phyloP scores from a whole-genome alignment of 805 yeast species.

The Jamesozyma rosinii region DNA sequence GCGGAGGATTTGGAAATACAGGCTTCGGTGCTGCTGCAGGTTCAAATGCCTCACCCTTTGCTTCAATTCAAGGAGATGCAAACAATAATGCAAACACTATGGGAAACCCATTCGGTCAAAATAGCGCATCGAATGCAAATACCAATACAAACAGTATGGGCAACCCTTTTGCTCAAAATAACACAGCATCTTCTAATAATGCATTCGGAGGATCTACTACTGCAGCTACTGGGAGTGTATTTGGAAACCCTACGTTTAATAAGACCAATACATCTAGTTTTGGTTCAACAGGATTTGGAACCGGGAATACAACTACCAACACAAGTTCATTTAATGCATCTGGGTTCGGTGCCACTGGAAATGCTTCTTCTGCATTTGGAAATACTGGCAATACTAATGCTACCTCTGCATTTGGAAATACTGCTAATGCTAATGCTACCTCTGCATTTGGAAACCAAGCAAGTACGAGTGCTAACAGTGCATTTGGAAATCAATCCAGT shows the following conservation, averaged over 20 bases:
- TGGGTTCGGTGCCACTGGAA: constrained; percentile 14
- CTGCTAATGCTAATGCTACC: neutral
- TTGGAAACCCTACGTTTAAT: constrained; percentile 15
- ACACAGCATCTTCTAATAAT: neutral
- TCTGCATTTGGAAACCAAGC: constrained; percentile 1
- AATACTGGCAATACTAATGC: neutral
- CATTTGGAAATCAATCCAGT: constrained; percentile 1
- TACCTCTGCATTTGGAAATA: constrained; percentile 1
- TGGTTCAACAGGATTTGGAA: neutral
- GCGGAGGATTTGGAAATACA: constrained; percentile 11
- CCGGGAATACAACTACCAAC: neutral
- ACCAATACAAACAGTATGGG: neutral
- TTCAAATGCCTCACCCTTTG: neutral
- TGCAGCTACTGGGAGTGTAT: constrained; percentile 2
- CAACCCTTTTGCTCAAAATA: neutral
- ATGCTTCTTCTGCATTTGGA: constrained; percentile 8
- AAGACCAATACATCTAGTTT: too few species aligned
- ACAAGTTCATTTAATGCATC: neutral
- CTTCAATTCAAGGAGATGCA: neutral
- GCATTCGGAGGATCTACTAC: neutral
- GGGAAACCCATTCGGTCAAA: neutral
- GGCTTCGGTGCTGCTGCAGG: constrained; percentile 8
- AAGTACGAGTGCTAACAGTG: neutral
- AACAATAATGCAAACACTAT: neutral
- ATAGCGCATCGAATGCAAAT: neutral